phyloP scores from a whole-genome alignment of 305 asterid species.

The Solanum chacoense region DNA sequence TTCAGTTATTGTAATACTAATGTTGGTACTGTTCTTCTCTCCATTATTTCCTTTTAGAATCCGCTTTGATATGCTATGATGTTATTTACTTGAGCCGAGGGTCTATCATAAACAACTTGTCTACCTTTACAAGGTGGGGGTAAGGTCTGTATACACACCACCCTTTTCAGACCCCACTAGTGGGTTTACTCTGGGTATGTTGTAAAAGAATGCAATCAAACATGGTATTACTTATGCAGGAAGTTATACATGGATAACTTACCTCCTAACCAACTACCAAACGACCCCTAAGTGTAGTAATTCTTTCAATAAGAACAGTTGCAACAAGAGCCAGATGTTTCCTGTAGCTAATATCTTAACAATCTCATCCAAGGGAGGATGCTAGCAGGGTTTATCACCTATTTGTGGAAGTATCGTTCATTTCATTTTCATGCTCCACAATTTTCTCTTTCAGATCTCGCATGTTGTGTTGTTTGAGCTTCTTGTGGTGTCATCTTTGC shows the following conservation, averaged over 20 bases:
- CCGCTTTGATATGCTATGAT: neutral
- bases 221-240: neutral
- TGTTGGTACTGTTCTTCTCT: neutral
- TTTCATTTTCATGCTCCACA: neutral
- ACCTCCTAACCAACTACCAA: neutral
- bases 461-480: neutral
- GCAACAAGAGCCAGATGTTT: neutral
- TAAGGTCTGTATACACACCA: neutral
- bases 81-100: neutral
- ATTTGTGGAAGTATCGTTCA: neutral
- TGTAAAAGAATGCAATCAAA: neutral
- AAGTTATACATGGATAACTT: neutral
- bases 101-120: neutral
- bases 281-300: neutral
- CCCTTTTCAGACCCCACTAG: neutral
- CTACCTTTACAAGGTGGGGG: neutral
- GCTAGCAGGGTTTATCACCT: neutral
- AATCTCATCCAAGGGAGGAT: neutral
- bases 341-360: neutral
- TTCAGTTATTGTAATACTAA: neutral
- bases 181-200: neutral
- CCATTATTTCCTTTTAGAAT: neutral
- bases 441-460: neutral
- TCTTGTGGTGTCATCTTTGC: neutral
- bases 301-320: neutral